Evolutionary conservation across 805 yeast genomes (phyloP).

Genomic region (Yarrowia sp.): DNA sequence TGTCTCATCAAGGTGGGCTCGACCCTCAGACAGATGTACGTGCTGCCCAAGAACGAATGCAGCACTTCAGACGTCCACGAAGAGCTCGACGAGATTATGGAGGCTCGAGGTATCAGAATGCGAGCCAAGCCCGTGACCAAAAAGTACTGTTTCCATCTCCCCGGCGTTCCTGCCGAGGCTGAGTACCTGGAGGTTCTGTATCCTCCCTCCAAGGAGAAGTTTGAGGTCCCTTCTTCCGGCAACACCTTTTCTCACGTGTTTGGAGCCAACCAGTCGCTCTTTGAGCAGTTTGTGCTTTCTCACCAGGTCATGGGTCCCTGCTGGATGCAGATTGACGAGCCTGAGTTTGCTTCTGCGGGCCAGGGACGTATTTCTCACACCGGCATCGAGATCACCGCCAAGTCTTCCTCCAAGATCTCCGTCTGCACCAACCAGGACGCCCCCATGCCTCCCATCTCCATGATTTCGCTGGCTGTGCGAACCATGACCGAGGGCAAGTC

Average conservation of each 20-base stretch:
- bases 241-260: constrained; percentile 79
- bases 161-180: constrained; percentile 77
- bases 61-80: constrained; percentile 71
- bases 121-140: constrained; percentile 73
- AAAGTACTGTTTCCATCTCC: constrained; percentile 88
- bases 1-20: constrained; percentile 79
- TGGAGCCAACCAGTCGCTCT: constrained; percentile 74
- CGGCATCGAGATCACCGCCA: constrained; percentile 9
- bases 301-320: constrained; percentile 96
- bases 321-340: constrained; percentile 80
- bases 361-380: constrained; percentile 20
- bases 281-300: constrained; percentile 85
- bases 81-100: constrained; percentile 73
- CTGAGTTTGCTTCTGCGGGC: constrained; percentile 55
- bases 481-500: constrained; percentile 75
- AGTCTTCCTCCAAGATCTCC: constrained; percentile 32
- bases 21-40: constrained; percentile 72
- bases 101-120: constrained; percentile 66
- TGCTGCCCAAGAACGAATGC: constrained; percentile 65
- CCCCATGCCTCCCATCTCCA: constrained; percentile 70
- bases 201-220: constrained; percentile 59
- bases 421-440: constrained; percentile 45
- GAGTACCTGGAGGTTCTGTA: constrained; percentile 74
- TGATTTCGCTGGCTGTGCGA: constrained; percentile 78
- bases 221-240: constrained; percentile 58